These are phyloP conservation scores for Capsicum chinense DNA, from an alignment of 257 asterid species.

Conservation along the genomic window DNA sequence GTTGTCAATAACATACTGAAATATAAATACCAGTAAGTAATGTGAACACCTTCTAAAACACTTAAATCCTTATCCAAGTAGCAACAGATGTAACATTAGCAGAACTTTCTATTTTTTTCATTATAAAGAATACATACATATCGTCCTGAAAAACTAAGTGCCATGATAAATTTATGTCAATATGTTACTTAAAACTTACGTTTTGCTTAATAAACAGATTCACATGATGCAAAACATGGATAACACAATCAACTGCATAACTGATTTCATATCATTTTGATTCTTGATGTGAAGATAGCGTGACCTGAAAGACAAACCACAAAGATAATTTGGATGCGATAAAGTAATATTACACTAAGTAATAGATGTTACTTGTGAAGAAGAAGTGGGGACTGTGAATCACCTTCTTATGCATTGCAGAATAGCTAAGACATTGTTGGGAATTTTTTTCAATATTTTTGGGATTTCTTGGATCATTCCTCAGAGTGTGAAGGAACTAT, in stretches of 20 bases:
- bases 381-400: no score
- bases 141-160: not conserved
- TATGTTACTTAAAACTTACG: not conserved
- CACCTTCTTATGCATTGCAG: no score
- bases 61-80: conserved; percentile 15
- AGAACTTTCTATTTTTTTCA: not conserved
- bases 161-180: not conserved
- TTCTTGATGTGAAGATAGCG: not conserved
- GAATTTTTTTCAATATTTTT: no score
- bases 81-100: not conserved
- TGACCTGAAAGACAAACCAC: not conserved
- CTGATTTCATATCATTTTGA: not conserved
- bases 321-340: not conserved
- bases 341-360: not conserved
- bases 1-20: conserved; percentile 70
- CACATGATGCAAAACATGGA: not conserved
- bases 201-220: conserved; percentile 22
- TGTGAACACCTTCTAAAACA: not conserved
- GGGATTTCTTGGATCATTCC: no score
- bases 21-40: conserved; percentile 25
- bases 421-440: no score
- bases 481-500: no score
- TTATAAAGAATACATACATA: not conserved
- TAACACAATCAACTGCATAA: conserved; percentile 9
- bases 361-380: no score